These are phyloP conservation scores for Quercus aquifolioides DNA, from an alignment of 306 rosid genomes.

Conservation along the genomic window DNA sequence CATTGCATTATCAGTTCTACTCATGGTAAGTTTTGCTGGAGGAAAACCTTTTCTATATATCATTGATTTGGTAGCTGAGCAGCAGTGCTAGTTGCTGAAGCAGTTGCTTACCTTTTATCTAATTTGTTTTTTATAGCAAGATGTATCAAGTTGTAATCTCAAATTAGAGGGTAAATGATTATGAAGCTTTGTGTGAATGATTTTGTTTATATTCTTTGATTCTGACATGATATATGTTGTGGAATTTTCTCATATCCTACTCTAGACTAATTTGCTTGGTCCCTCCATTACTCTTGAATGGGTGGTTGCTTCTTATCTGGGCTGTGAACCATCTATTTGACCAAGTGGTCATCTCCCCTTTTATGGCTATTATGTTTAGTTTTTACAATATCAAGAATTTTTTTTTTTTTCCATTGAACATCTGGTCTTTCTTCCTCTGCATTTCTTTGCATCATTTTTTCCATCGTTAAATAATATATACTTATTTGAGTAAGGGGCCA, in stretches of 20 bases:
- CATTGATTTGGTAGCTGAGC: background rate
- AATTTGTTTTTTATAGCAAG: background rate
- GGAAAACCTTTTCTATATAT: background rate
- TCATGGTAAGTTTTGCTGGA: slow-evolving; percentile 68
- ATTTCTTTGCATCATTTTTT: background rate
- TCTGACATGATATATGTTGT: background rate
- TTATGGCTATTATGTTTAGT: background rate
- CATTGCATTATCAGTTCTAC: slow-evolving; percentile 94
- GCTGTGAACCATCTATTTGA: background rate
- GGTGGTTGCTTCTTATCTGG: background rate
- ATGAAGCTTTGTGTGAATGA: background rate
- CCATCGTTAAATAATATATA: background rate
- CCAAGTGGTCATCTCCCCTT: background rate
- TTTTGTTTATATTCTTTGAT: background rate
- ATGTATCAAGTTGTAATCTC: background rate
- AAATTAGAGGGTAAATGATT: background rate
- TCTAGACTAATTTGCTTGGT: background rate
- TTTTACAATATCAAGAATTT: background rate
- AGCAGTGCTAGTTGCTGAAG: slow-evolving; percentile 8
- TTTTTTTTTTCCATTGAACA: background rate
- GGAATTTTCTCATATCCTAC: background rate
- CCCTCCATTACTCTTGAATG: background rate
- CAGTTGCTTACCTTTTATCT: slow-evolving; percentile 13
- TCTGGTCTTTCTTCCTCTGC: background rate
- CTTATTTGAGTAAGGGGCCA: background rate